A percentile compares a stretch with the other conserved stretches of the same genome.
Evolutionary conservation across 306 rosid species (phyloP).

Genomic region (Corylus americana): DNA sequence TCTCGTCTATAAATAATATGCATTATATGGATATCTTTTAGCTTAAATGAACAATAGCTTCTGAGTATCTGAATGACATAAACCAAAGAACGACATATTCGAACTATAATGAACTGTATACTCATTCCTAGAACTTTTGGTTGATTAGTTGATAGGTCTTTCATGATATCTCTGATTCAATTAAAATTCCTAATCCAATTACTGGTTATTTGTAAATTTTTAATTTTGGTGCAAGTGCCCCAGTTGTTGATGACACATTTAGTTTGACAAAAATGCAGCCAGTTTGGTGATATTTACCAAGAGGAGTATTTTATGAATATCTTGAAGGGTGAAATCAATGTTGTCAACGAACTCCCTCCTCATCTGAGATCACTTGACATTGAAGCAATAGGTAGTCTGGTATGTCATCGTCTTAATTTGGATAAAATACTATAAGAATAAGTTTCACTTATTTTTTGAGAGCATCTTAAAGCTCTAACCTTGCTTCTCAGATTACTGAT

Average conservation of each 20-base stretch:
- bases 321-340: slow-evolving; percentile 61
- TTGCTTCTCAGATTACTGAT: slow-evolving; percentile 75
- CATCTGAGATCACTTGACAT: slow-evolving; percentile 61
- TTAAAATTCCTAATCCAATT: not conserved
- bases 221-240: slow-evolving; percentile 3
- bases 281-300: slow-evolving; percentile 92
- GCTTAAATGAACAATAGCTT: not conserved
- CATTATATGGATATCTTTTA: not conserved
- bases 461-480: slow-evolving; percentile 17
- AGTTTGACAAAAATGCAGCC: slow-evolving; percentile 53
- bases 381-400: slow-evolving; percentile 85
- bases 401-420: slow-evolving; percentile 34
- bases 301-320: slow-evolving; percentile 70
- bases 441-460: slow-evolving; percentile 10
- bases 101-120: not conserved
- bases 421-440: slow-evolving; percentile 5
- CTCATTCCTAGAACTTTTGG: not conserved
- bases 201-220: not conserved
- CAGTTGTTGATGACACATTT: slow-evolving; percentile 11
- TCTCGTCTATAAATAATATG: not conserved
- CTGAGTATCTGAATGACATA: not conserved
- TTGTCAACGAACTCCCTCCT: slow-evolving; percentile 82
- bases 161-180: not conserved
- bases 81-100: not conserved
- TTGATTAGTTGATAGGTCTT: slow-evolving; percentile 1